Base-by-base conservation (phyloP, 768 basidiomycete genomes). In the Mycena haematopus region DNA sequence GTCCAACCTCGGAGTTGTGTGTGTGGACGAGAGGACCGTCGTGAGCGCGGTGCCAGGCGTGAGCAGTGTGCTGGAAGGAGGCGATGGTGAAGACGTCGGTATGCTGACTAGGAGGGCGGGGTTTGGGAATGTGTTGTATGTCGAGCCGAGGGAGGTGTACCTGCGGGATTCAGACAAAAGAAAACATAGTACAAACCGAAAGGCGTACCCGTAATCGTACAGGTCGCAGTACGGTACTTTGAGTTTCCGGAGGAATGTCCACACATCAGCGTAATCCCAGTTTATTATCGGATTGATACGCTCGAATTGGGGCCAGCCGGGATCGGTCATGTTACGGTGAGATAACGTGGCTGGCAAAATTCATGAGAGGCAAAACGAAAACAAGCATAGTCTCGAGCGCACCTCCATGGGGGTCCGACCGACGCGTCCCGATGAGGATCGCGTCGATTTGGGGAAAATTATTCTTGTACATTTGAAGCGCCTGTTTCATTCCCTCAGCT, bases 71-170 rank as follows among this genome's bases (percentile, higher is more conserved):
- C 69, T 17, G 52, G 63, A 36, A 71, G 71, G 54, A 35, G 56
- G 51, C 22, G 63, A 40, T 8, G 68, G 46, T 2, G 71, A 36
- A 2, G 63, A 14, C 25, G 64, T 54, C n/a, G 66, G 51, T 10
- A 71, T 52, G 40, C 68, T 65, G 35, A 84, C 72, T 11, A 80
- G 72, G n/a, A 98, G 85, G 1, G 92, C 88, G 2, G 96, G 96
- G 70, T 99, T 99, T 0, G 89, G 95, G 72, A 89, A 90, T 0
- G 97, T 99, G 77, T 99, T 97, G 76, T 86, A 93, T 9, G 91
- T 95, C 13, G 96, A 97, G 19, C 97, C 96, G 21, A 99, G 86
- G 6, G 96, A 98, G 2, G 97, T 99, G 75, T 96, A 99, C n/a
- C 95, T 96, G 65, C 47, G 40, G 31, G 22, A n/a, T 1, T 52